Conservation (phyloP, 2,329 filamentous ascomycete genomes). For the Davidsoniella eucalypti region DNA sequence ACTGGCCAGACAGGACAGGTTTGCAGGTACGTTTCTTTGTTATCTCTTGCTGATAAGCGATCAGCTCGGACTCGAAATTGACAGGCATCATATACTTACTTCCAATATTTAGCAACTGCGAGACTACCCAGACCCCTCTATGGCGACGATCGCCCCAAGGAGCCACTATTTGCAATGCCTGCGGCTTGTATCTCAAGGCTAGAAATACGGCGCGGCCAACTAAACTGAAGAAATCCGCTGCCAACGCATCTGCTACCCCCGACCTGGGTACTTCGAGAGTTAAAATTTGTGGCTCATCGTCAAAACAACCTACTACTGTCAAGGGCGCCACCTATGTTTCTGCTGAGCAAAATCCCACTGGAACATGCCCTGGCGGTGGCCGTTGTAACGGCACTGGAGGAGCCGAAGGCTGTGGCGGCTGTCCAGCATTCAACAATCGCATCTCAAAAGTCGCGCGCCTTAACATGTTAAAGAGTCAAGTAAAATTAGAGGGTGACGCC, state of each 20-base stretch:
- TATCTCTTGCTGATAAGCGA: conserved; percentile 13
- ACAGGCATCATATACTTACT: conserved; percentile 13
- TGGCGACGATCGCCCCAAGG: conserved; percentile 90
- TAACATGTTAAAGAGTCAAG: conserved; percentile 35
- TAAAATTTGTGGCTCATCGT: conserved; percentile 19
- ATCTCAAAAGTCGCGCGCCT: conserved; percentile 74
- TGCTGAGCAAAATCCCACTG: conserved; percentile 55
- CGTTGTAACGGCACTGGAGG: conserved; percentile 93
- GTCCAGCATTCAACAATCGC: conserved; percentile 93
- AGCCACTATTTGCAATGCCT: conserved; percentile 94
- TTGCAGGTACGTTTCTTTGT: conserved; percentile 44
- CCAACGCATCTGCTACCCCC: conserved; percentile 27
- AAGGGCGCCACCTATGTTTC: conserved; percentile 55
- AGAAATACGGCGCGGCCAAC: conserved; percentile 82
- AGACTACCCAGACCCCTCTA: conserved; percentile 79
- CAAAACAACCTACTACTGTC: conserved; percentile 26
- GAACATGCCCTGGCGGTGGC: conserved; percentile 90
- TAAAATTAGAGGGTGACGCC: conserved; percentile 14
- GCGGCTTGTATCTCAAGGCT: conserved; percentile 85
- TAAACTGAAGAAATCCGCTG: conserved; percentile 65
- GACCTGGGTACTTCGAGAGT: conserved; percentile 28
- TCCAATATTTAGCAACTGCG: conserved; percentile 57
- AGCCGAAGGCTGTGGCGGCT: conserved; percentile 86
- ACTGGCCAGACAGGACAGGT: conserved; percentile 35
- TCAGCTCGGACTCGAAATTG: background rate